Conservation (phyloP, 257 asterid species). For the Primulina eburnea region DNA sequence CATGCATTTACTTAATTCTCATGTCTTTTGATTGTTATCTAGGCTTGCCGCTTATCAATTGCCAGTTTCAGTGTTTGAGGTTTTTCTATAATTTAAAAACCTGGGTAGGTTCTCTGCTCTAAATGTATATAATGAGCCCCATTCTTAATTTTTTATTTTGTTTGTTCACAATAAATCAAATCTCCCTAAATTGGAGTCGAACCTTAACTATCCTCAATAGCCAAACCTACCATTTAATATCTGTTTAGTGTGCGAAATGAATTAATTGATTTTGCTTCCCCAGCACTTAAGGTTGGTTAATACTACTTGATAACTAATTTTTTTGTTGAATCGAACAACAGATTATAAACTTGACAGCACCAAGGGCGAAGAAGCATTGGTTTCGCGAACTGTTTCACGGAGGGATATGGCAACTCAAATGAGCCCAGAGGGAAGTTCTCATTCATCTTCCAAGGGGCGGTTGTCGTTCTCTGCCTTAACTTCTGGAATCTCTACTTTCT, state of each 20-base stretch:
- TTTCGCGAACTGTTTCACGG: conserved; percentile 34
- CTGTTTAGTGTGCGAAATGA: not conserved
- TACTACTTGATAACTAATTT: not conserved
- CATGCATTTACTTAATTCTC: conserved; percentile 7
- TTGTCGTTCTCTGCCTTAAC: conserved; percentile 42
- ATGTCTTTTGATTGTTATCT: not conserved
- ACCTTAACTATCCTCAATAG: not conserved
- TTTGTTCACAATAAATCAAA: not conserved
- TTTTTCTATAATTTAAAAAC: not conserved
- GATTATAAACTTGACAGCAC: not conserved
- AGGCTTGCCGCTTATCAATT: not conserved
- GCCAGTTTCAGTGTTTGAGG: not conserved
- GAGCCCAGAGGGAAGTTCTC: conserved; percentile 71
- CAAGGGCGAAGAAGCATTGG: conserved; percentile 39
- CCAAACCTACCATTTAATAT: not conserved
- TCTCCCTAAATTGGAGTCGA: not conserved
- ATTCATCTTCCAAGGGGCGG: conserved; percentile 54
- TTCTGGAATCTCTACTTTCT: conserved; percentile 24
- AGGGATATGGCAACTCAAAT: conserved; percentile 94
- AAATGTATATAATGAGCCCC: not conserved
- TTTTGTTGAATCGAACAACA: not conserved
- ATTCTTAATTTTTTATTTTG: not conserved
- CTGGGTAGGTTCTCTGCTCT: not conserved
- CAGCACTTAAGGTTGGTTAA: not conserved
- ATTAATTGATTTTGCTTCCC: not conserved